A percentile compares a stretch with the other conserved stretches of the same genome.
Conservation (phyloP, 78 protist genomes). For the Planoprotostelium fungivorum region DNA sequence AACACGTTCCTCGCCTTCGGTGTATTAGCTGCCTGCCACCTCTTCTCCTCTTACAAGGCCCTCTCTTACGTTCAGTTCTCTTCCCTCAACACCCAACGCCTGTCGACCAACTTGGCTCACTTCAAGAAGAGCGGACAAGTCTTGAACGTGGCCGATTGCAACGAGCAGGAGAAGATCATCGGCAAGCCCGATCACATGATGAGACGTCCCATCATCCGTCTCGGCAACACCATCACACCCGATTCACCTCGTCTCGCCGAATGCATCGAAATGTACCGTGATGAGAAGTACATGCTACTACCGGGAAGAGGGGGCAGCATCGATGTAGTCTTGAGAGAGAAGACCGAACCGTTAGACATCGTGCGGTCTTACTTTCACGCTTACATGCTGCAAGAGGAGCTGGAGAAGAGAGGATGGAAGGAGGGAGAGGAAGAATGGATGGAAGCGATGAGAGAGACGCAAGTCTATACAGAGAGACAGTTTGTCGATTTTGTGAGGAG, state of each 20-base stretch:
- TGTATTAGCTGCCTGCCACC: background rate
- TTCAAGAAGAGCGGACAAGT: background rate
- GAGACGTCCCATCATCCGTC: background rate
- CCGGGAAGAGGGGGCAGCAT: background rate
- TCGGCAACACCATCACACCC: too few species aligned
- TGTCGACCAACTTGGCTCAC: background rate
- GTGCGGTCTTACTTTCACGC: background rate
- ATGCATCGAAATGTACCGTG: background rate
- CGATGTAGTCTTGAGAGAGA: background rate
- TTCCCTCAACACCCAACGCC: background rate
- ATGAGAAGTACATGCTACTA: background rate
- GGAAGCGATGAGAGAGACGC: background rate
- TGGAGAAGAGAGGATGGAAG: background rate
- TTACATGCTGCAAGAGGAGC: background rate
- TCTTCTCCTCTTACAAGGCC: background rate
- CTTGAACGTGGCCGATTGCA: background rate
- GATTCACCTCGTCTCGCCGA: too few species aligned
- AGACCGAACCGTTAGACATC: background rate
- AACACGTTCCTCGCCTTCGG: background rate
- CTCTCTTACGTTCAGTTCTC: background rate
- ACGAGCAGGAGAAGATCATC: background rate
- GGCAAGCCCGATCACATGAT: background rate
- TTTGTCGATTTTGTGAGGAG: background rate
- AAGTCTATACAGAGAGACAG: background rate
- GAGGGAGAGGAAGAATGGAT: background rate